A percentile compares a stretch with the other conserved stretches of the same genome.
phyloP scores from a whole-genome alignment of 495 filamentous ascomycete genomes.

The Cryomyces antarcticus region DNA sequence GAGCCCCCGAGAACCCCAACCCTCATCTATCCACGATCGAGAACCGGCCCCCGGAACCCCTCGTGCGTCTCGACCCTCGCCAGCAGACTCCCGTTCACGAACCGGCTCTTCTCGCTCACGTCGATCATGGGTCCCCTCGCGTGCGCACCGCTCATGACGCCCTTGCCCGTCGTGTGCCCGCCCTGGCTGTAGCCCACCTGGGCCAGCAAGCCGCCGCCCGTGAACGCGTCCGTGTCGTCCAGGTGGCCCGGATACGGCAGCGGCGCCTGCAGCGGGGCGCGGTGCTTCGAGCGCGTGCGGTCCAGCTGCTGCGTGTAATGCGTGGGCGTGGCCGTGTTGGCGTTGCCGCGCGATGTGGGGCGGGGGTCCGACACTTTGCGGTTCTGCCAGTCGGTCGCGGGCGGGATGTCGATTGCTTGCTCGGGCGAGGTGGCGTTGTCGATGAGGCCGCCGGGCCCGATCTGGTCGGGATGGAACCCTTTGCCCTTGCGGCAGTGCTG shows the following conservation, averaged over 20 bases:
- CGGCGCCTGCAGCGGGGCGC: slow-evolving; percentile 3
- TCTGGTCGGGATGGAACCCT: slow-evolving; percentile 40
- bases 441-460: slow-evolving; percentile 31
- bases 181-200: slow-evolving; percentile 12
- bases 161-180: slow-evolving; percentile 22
- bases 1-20: too few relatives aligned
- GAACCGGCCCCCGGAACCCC: too few relatives aligned
- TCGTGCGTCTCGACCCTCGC: slow-evolving; percentile 12
- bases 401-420: slow-evolving; percentile 28
- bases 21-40: too few relatives aligned
- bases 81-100: slow-evolving; percentile 35
- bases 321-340: not conserved
- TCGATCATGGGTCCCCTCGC: slow-evolving; percentile 36
- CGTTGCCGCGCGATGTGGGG: not conserved
- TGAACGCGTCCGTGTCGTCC: slow-evolving; percentile 12
- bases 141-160: slow-evolving; percentile 31
- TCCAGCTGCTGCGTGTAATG: not conserved
- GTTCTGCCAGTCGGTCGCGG: slow-evolving; percentile 32
- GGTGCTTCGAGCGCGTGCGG: slow-evolving; percentile 2
- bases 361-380: not conserved
- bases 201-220: slow-evolving; percentile 14
- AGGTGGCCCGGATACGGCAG: slow-evolving; percentile 1
- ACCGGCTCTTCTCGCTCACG: slow-evolving; percentile 27
- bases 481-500: slow-evolving; percentile 49
- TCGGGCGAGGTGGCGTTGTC: slow-evolving; percentile 43